Conservation (phyloP, 768 basidiomycete species). For the Trametes villosa region DNA sequence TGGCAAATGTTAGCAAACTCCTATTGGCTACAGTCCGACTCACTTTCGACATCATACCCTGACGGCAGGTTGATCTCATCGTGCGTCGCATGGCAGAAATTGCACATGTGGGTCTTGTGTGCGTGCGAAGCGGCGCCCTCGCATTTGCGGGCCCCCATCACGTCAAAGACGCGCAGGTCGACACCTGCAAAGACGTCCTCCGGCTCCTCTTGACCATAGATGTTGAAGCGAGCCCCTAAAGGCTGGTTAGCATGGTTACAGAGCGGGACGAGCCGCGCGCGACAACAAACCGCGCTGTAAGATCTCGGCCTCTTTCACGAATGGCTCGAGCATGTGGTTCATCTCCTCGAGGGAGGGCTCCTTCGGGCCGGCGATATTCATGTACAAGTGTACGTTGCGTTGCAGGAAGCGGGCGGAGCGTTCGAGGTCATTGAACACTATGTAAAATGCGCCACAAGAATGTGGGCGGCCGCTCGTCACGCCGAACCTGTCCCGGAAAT, state of each 20-base stretch:
- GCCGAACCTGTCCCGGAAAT: neutral
- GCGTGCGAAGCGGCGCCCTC: neutral
- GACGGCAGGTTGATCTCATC: neutral
- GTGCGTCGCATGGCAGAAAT: neutral
- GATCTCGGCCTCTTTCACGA: neutral
- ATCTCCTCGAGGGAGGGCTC: constrained; percentile 4
- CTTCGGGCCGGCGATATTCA: constrained; percentile 1
- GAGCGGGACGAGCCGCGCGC: neutral
- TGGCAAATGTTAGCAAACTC: neutral
- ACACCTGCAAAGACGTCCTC: neutral
- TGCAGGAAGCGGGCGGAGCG: constrained; percentile 1
- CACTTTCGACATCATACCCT: neutral
- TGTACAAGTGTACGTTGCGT: neutral
- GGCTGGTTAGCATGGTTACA: neutral
- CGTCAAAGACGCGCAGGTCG: neutral
- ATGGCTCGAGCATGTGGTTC: neutral
- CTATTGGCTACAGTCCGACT: neutral
- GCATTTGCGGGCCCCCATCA: neutral
- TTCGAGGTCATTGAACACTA: constrained; percentile 3
- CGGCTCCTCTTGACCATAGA: neutral
- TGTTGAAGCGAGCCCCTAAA: neutral
- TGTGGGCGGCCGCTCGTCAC: neutral
- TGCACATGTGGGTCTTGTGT: neutral
- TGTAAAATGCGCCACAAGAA: constrained; percentile 1
- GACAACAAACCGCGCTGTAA: neutral